Evolutionary conservation across 257 asterid species (phyloP).

Genomic region (Capsicum baccatum): DNA sequence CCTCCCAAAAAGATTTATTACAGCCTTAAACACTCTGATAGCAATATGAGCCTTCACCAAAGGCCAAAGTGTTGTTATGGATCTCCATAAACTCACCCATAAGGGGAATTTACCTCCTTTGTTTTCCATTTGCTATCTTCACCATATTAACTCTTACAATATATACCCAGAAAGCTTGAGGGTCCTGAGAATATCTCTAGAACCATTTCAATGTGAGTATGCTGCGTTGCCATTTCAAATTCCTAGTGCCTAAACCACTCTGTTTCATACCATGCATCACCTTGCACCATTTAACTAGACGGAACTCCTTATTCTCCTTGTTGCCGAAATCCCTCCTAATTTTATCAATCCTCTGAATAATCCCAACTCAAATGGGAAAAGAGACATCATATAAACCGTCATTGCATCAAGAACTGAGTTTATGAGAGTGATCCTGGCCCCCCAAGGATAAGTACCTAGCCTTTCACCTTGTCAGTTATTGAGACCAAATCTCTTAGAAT

Average conservation of each 20-base stretch:
- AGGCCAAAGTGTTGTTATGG: neutral
- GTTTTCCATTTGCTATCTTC: neutral
- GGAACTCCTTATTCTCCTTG: neutral
- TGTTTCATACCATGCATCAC: neutral
- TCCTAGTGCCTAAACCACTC: neutral
- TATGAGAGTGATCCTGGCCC: neutral
- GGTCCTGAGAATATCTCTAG: neutral
- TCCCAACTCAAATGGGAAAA: neutral
- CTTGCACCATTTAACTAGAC: neutral
- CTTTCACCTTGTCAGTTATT: neutral
- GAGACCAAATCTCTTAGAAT: too few species aligned
- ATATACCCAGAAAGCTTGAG: neutral
- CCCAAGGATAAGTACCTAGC: neutral
- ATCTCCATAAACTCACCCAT: neutral
- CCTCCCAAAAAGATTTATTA: neutral
- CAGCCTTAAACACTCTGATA: neutral
- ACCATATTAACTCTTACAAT: neutral
- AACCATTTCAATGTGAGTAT: neutral
- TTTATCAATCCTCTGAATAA: neutral
- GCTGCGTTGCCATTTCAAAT: neutral
- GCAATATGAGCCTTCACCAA: neutral
- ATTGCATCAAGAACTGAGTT: neutral
- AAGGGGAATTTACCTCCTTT: neutral
- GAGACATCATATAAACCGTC: neutral
- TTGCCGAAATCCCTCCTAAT: neutral